A percentile compares a stretch with the other conserved stretches of the same genome.
Evolutionary conservation across 2,329 filamentous ascomycete genomes (phyloP).

Genomic region (Graphiopsis chlorocephala): DNA sequence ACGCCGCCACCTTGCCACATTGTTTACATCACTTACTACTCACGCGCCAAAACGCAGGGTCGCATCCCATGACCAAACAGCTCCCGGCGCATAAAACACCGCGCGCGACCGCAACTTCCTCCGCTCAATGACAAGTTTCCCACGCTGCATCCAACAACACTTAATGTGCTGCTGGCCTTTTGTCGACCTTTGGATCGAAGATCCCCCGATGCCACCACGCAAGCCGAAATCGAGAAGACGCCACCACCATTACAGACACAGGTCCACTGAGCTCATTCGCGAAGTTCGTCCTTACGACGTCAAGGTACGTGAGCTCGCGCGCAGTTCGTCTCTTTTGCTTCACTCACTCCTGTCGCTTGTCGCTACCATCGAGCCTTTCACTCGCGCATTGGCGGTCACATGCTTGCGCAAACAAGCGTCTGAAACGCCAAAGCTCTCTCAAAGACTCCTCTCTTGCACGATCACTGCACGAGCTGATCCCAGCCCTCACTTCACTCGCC

Average conservation of each 20-base stretch:
- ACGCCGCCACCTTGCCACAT: neutral
- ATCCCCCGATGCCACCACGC: conserved; percentile 18
- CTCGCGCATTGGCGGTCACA: neutral
- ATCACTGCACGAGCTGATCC: neutral
- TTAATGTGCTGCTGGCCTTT: conserved; percentile 30
- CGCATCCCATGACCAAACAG: neutral
- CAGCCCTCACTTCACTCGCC: conserved; percentile 1
- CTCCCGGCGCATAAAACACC: neutral
- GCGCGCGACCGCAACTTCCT: neutral
- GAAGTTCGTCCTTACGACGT: neutral
- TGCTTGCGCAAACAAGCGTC: neutral
- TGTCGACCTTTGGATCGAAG: conserved; percentile 30
- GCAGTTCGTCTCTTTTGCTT: neutral
- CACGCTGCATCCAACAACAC: conserved; percentile 9
- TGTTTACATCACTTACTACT: neutral
- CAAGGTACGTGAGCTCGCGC: neutral
- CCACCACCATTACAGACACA: conserved; percentile 2
- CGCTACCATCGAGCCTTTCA: neutral
- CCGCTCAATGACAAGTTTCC: conserved; percentile 9
- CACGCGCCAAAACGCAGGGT: neutral
- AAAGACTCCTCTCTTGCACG: conserved; percentile 5
- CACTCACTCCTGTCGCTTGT: neutral
- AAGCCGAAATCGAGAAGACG: conserved; percentile 16
- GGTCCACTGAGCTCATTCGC: neutral
- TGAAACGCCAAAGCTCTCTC: neutral